Conservation (phyloP, 352 stramenopile genomes). For the Globisporangium perplexum region DNA sequence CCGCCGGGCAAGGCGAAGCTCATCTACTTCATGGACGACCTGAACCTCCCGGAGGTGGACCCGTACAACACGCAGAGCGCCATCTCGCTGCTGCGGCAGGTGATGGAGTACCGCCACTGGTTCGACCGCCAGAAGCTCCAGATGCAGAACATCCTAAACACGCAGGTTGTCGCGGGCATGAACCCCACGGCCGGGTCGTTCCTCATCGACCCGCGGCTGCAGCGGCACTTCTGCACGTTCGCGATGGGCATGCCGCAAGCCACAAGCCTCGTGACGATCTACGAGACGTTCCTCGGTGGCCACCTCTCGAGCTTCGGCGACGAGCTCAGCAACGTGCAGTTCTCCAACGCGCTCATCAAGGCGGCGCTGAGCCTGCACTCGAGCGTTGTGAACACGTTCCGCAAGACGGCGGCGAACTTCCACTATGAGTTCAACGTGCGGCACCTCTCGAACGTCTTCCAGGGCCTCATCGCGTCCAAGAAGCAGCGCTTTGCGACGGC, state of each 20-base stretch:
- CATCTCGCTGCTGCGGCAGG: slow-evolving; percentile 92
- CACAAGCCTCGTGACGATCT: slow-evolving; percentile 93
- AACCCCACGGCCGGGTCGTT: slow-evolving; percentile 95
- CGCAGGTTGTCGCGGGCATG: slow-evolving; percentile 94
- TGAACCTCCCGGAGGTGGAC: slow-evolving; percentile 95
- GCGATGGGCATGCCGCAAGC: slow-evolving; percentile 93
- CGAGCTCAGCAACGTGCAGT: slow-evolving; percentile 83
- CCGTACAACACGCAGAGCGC: slow-evolving; percentile 95
- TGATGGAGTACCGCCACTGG: slow-evolving; percentile 95
- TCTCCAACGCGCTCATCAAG: slow-evolving; percentile 91
- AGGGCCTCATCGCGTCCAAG: slow-evolving; percentile 92
- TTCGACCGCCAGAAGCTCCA: slow-evolving; percentile 92
- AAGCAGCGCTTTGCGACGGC: slow-evolving; percentile 88
- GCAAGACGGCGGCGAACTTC: slow-evolving; percentile 96
- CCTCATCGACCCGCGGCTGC: slow-evolving; percentile 90
- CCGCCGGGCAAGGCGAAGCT: slow-evolving; percentile 91
- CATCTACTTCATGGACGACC: slow-evolving; percentile 97
- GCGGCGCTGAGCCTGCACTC: slow-evolving; percentile 91
- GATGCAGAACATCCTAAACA: slow-evolving; percentile 93
- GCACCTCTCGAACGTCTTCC: slow-evolving; percentile 95
- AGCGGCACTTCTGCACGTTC: slow-evolving; percentile 96
- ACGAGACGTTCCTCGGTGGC: slow-evolving; percentile 93
- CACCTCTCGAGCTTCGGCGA: slow-evolving; percentile 90
- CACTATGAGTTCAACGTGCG: slow-evolving; percentile 98
- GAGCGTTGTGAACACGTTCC: slow-evolving; percentile 87